Base-by-base conservation (phyloP, 768 basidiomycete genomes). In the Asterophora parasitica region DNA sequence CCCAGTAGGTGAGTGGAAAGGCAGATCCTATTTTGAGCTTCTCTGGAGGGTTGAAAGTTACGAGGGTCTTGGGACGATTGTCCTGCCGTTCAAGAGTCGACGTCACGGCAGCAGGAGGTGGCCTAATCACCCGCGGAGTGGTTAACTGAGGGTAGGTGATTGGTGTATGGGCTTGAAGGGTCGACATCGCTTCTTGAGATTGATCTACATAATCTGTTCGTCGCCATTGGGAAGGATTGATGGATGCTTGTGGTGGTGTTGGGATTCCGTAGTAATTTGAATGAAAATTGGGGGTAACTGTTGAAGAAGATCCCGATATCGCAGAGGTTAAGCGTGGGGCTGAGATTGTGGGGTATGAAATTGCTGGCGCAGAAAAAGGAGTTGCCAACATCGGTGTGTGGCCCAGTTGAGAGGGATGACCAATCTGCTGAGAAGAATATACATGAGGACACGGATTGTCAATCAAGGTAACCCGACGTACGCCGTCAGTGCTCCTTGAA, bases 1-100 rank as follows among this genome's bases (percentile, higher is more conserved):
- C 66, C 93, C 93, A 97, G 64, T 88, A 94, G 4, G 74, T 74
- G 16, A 92, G 83, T 4, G 88, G 86, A 61, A 88, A 93, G 38
- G 85, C 82, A n/a, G 80, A 83, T 23, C 67, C 65, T 53, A 89
- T 86, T 19, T 79, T 77, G 13, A 88, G 88, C 1, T 81, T 78
- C 51, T 69, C 76, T 0, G 85, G 83, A 13, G 68, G 41, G 16
- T 58, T 57, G 48, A 59, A 60, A 6, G 54, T 66, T 42, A 55
- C 61, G 27, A 55, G 65, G 52, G 59, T 65, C n/a, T 76, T 70
- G 19, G 83, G 82, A 30, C 89, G 73, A 39, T 77, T 79, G 55
- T 92, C 89, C 55, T 90, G 87, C 26, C 90, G 73, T 59, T 91
- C 88, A 15, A 86, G 71, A 0, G 74, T 65, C 13, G 85, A 76